A percentile compares a stretch with the other conserved stretches of the same genome.
Conservation (phyloP, 441 rosid species). For the Mallotus repandus region DNA sequence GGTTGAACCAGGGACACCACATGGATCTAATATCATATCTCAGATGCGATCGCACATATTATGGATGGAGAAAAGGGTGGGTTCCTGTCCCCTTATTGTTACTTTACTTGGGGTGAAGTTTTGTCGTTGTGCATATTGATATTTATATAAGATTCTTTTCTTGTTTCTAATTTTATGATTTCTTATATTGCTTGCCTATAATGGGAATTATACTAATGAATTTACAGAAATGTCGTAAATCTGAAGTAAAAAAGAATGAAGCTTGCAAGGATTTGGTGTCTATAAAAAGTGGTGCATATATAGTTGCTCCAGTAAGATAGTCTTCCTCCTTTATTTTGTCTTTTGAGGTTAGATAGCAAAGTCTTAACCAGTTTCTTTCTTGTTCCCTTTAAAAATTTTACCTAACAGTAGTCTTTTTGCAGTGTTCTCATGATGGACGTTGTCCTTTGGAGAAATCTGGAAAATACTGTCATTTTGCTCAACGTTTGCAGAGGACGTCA, state of each 20-base stretch:
- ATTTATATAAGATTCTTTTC: background rate
- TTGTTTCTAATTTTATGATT: constrained; percentile 13
- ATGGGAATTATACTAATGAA: constrained; percentile 12
- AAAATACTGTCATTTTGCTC: constrained; percentile 92
- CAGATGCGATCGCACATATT: constrained; percentile 94
- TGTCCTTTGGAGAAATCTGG: constrained; percentile 79
- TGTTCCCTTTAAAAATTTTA: background rate
- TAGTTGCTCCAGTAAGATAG: constrained; percentile 79
- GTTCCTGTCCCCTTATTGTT: constrained; percentile 13
- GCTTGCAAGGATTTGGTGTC: constrained; percentile 50
- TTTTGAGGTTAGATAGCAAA: constrained; percentile 6
- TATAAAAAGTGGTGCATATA: constrained; percentile 62
- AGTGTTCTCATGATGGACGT: constrained; percentile 94
- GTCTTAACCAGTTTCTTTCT: background rate
- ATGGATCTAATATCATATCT: constrained; percentile 81
- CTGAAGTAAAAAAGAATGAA: constrained; percentile 32
- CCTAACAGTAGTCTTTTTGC: constrained; percentile 31
- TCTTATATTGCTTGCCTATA: constrained; percentile 19
- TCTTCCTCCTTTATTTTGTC: background rate
- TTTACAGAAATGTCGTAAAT: constrained; percentile 65
- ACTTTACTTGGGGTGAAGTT: background rate
- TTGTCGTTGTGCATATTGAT: background rate
- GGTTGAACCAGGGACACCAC: constrained; percentile 94
- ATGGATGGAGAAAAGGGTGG: constrained; percentile 95
- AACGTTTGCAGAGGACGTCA: constrained; percentile 88